Percentiles rank a stretch among this genome's conserved stretches.
Evolutionary conservation across 1,139 yeast species (phyloP).

Genomic region (Suhomyces maxii): DNA sequence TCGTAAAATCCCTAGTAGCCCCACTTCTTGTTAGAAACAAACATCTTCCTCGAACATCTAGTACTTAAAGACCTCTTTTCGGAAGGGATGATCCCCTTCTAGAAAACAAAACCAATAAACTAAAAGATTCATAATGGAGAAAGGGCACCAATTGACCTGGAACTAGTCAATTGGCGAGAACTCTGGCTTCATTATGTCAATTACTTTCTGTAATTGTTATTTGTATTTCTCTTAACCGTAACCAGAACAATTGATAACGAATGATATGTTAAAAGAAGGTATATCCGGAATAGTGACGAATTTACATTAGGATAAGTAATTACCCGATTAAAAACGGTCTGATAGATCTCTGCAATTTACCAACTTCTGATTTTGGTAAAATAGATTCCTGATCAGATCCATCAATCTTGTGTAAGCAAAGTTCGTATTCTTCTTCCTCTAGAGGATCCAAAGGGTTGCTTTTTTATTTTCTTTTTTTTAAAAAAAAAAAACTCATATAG

Average conservation of each 20-base stretch:
- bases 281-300: slow-evolving; percentile 7
- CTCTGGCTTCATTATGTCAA: neutral
- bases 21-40: slow-evolving; percentile 6
- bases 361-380: neutral
- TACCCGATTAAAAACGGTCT: neutral
- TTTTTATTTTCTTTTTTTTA: neutral
- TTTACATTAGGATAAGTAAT: neutral
- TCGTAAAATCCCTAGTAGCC: neutral
- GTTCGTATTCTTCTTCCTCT: slow-evolving; percentile 1
- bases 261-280: neutral
- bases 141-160: neutral
- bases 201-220: too few relatives aligned
- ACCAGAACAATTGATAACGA: neutral
- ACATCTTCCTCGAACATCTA: slow-evolving; percentile 1
- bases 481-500: neutral
- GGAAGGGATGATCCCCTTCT: neutral
- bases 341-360: neutral
- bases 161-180: neutral
- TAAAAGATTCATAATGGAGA: slow-evolving; percentile 1
- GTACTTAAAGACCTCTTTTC: slow-evolving; percentile 9
- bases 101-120: slow-evolving; percentile 10
- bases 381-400: neutral
- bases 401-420: slow-evolving; percentile 1
- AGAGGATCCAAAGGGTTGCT: neutral
- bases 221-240: neutral